Evolutionary conservation across 257 asterid species (phyloP), one percentile per base, ranked within the genome.

Genomic region (Plantago elongata): DNA sequence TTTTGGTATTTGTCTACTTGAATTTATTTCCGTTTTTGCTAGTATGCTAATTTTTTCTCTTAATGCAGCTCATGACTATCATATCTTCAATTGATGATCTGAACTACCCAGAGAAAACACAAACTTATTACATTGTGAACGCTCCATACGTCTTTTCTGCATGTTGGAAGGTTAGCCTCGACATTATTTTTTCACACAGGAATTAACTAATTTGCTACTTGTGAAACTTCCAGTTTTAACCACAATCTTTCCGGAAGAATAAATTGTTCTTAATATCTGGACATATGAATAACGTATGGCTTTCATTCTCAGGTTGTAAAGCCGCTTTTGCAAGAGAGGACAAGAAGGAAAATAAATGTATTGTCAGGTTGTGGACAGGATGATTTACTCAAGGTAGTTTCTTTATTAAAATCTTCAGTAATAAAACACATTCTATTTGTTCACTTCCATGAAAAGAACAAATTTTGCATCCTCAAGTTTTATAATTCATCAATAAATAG

Each of bases 101-200:
- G 66, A 86, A 86, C 69, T 86, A 86, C 63, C 91, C 95, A 0
- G 95, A 86, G 83, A 83, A 81, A 69, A 78, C 90, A 44, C 66
- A 66, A 65, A 77, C 91, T 51, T 86, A 83, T 71, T 86, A 86
- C 80, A 79, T 86, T 54, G 95, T 86, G 68, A 86, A 86, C 48
- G 84, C 89, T 44, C 92, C 91, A 10, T 83, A 81, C 55, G 76
- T 83, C 57, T 86, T 83, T 66, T 79, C 91, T 4, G 88, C 89
- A 56, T 86, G 95, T 68, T 83, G 95, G 95, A 86, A 81, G 95
- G 95, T 86, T 66, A 4, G 80, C 73, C 60, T 62, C 63, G 40
- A 7, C 8, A 11, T 17, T 13, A 17, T 7, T 51, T 13, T 13
- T 9, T 52, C 58, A 51, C 58, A 52, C 9, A 2, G n/a, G 1